These are phyloP conservation scores for Sesbania bispinosa DNA, from an alignment of 306 rosid genomes.

Conservation along the genomic window DNA sequence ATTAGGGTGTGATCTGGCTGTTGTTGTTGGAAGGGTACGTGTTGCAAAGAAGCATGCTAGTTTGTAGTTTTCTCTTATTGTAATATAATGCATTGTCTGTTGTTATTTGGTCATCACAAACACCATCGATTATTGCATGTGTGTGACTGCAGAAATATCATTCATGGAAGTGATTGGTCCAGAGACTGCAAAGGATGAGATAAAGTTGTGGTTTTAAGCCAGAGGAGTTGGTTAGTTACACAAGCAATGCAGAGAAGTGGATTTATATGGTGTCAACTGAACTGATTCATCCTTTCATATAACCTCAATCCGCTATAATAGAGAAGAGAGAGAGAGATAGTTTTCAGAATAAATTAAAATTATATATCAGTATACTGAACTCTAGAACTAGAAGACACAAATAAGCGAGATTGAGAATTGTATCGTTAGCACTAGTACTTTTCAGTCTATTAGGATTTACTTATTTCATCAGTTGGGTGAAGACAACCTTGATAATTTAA, in stretches of 20 bases:
- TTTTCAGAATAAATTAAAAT: constrained; percentile 29
- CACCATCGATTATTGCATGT: no score
- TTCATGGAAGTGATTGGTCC: constrained; percentile 98
- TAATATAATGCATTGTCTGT: no score
- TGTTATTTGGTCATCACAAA: no score
- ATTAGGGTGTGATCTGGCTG: constrained; percentile 91
- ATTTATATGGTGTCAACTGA: constrained; percentile 74
- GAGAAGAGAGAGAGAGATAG: background rate
- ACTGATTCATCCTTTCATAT: constrained; percentile 37
- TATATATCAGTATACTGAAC: constrained; percentile 7
- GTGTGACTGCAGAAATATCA: constrained; percentile 64
- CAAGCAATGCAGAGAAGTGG: constrained; percentile 92
- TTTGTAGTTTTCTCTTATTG: no score
- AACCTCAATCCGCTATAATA: background rate
- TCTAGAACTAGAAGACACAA: constrained; percentile 18
- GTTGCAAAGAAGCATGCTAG: background rate
- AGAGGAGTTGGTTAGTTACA: constrained; percentile 77
- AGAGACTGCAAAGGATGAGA: constrained; percentile 88
- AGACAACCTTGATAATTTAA: background rate
- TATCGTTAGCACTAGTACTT: background rate
- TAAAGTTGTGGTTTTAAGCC: constrained; percentile 86
- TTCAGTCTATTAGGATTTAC: background rate
- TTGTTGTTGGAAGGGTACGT: constrained; percentile 79
- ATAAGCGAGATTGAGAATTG: constrained; percentile 21
- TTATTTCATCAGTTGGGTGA: background rate